Conservation (phyloP, 2,329 filamentous ascomycete species). For the Exophiala bonariae region DNA sequence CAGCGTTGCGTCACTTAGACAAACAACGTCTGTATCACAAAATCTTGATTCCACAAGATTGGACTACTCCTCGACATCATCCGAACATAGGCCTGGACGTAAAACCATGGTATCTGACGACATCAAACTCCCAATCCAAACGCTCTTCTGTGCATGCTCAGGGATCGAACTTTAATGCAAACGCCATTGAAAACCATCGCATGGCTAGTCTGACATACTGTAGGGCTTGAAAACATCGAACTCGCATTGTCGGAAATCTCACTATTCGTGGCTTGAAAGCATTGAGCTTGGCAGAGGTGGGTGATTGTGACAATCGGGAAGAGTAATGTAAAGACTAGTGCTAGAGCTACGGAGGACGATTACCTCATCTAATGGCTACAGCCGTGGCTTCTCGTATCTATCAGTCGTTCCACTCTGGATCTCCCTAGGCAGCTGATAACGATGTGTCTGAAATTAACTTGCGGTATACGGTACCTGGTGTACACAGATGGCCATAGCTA, state of each 20-base stretch:
- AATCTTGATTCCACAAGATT: constrained; percentile 20
- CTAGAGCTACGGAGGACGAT: constrained; percentile 1
- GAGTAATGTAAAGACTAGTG: constrained; percentile 1
- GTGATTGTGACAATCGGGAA: neutral
- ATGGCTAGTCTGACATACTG: neutral
- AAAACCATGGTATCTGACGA: constrained; percentile 61
- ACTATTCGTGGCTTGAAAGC: too few species aligned
- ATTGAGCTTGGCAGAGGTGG: neutral
- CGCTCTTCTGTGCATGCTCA: constrained; percentile 61
- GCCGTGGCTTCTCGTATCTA: neutral
- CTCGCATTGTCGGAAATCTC: neutral
- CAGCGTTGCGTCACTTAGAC: constrained; percentile 46
- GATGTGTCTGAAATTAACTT: neutral
- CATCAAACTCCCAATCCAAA: constrained; percentile 65
- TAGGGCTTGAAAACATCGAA: constrained; percentile 2
- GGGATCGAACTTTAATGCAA: constrained; percentile 66
- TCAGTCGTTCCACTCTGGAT: neutral
- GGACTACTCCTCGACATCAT: constrained; percentile 13
- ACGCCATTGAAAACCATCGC: neutral
- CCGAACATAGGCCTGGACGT: constrained; percentile 51
- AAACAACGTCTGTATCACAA: constrained; percentile 43
- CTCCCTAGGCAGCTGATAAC: neutral
- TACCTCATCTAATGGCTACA: neutral
- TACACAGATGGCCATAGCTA: too few species aligned
- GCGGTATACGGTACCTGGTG: too few species aligned